phyloP scores from a whole-genome alignment of 306 rosid species.

The Casuarina cunninghamiana region DNA sequence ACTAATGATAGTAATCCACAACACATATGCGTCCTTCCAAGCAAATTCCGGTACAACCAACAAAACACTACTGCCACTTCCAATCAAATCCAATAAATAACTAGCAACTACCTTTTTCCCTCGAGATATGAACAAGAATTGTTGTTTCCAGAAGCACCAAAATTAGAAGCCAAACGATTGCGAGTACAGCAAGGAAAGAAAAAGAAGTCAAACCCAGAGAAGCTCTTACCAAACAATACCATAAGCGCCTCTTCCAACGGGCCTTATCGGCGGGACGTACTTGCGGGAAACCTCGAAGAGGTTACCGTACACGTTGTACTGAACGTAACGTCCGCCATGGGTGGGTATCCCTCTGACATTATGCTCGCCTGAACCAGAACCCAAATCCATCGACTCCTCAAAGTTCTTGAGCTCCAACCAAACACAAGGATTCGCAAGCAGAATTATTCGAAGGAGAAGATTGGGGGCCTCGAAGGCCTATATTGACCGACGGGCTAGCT shows the following conservation, averaged over 20 bases:
- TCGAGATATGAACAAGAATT: not conserved
- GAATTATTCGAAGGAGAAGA: conserved; percentile 20
- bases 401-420: conserved; percentile 13
- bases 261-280: conserved; percentile 90
- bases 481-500: conserved; percentile 29
- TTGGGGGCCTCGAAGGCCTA: not conserved
- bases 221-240: conserved; percentile 85
- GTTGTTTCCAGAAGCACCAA: not conserved
- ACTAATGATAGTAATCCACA: not conserved
- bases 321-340: conserved; percentile 78
- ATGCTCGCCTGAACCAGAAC: conserved; percentile 47
- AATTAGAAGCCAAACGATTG: not conserved
- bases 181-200: conserved; percentile 12
- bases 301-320: conserved; percentile 85
- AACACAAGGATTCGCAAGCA: conserved; percentile 27
- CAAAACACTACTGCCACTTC: too few relatives aligned
- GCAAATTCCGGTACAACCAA: not conserved
- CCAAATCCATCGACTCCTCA: conserved; percentile 44
- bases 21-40: not conserved
- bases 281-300: conserved; percentile 86
- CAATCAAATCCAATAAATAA: not conserved
- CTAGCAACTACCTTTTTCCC: not conserved
- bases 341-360: conserved; percentile 60
- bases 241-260: conserved; percentile 95
- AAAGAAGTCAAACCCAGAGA: conserved; percentile 14